These are phyloP conservation scores for Petunia axillaris DNA, from an alignment of 257 asterid genomes.

Conservation along the genomic window DNA sequence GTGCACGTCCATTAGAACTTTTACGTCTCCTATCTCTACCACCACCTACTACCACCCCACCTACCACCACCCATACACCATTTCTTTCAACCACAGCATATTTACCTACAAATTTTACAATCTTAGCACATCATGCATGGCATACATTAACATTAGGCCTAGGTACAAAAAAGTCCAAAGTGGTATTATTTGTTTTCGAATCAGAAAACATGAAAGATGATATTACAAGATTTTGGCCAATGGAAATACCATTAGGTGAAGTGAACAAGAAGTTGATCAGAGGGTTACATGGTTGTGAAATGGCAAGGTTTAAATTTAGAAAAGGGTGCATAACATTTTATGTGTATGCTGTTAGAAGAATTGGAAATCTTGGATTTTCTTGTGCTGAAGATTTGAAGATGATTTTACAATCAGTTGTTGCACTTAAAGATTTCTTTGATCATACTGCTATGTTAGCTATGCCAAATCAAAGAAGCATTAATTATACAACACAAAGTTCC, in stretches of 20 bases:
- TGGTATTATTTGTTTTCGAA: slow-evolving; percentile 78
- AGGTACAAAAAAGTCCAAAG: slow-evolving; percentile 90
- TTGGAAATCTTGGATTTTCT: slow-evolving; percentile 59
- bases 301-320: slow-evolving; percentile 90
- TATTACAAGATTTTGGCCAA: slow-evolving; percentile 71
- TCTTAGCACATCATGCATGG: slow-evolving; percentile 98
- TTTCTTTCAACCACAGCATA: slow-evolving; percentile 80
- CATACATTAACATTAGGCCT: slow-evolving; percentile 92
- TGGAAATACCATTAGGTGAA: slow-evolving; percentile 92
- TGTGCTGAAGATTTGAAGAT: slow-evolving; percentile 77
- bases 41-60: slow-evolving; percentile 18
- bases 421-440: slow-evolving; percentile 87
- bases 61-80: slow-evolving; percentile 12
- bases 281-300: slow-evolving; percentile 67
- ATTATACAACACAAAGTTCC: slow-evolving; percentile 45
- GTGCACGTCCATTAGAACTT: slow-evolving; percentile 74
- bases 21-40: slow-evolving; percentile 77
- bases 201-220: slow-evolving; percentile 65
- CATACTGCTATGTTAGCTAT: slow-evolving; percentile 98
- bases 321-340: slow-evolving; percentile 92
- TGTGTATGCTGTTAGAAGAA: slow-evolving; percentile 79
- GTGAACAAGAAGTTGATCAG: slow-evolving; percentile 79
- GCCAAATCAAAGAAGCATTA: slow-evolving; percentile 86
- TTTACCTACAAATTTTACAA: slow-evolving; percentile 92
- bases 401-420: slow-evolving; percentile 74